These are phyloP conservation scores for Nothophoma quercina DNA, from an alignment of 2,329 filamentous ascomycete genomes.

Conservation along the genomic window DNA sequence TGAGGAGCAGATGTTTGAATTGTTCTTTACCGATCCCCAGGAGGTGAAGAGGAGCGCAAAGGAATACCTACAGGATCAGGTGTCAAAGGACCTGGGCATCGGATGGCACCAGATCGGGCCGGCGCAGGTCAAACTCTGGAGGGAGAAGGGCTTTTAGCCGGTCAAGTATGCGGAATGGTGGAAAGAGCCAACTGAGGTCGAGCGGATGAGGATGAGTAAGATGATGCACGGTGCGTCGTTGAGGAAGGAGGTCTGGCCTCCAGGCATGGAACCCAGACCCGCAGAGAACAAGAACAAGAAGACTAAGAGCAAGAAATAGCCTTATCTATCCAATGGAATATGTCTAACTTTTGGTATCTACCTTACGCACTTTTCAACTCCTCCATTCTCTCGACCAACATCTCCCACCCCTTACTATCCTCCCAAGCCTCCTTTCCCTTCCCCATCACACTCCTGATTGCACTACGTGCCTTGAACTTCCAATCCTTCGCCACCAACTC, in stretches of 20 bases:
- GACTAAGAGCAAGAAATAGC: not conserved
- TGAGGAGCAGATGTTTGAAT: not conserved
- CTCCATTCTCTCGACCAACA: slow-evolving; percentile 60
- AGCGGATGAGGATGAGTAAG: no score
- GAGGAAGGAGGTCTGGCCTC: not conserved
- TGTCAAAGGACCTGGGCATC: slow-evolving; percentile 23
- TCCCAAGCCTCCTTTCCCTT: slow-evolving; percentile 86
- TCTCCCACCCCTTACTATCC: slow-evolving; percentile 72
- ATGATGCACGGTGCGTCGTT: not conserved
- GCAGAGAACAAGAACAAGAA: not conserved
- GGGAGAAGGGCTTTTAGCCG: slow-evolving; percentile 18
- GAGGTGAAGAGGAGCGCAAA: no score
- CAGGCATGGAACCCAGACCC: not conserved
- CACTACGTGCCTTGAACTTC: slow-evolving; percentile 87
- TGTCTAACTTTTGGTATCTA: not conserved
- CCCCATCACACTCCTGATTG: slow-evolving; percentile 82
- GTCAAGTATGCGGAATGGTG: slow-evolving; percentile 14
- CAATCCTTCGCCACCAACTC: slow-evolving; percentile 78
- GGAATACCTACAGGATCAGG: slow-evolving; percentile 11
- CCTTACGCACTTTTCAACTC: slow-evolving; percentile 48
- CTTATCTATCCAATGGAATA: not conserved
- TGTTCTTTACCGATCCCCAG: slow-evolving; percentile 18
- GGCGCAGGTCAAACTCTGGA: slow-evolving; percentile 20
- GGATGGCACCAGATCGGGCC: slow-evolving; percentile 20
- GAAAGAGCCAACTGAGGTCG: no score